Percentiles rank a stretch among this genome's conserved stretches.
Conservation (phyloP, 305 asterid genomes). For the Euphrasia arctica region DNA sequence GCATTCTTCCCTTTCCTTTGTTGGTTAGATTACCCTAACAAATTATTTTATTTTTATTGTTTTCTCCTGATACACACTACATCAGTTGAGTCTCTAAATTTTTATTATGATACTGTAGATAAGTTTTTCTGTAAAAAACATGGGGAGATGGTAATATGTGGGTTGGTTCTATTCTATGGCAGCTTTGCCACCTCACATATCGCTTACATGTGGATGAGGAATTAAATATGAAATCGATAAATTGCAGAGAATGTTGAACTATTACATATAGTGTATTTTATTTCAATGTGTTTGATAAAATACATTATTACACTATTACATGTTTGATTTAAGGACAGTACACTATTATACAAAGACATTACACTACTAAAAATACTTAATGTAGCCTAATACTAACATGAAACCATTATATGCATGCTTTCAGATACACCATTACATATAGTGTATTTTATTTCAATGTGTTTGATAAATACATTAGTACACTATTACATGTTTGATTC, state of each 20-base stretch:
- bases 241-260: neutral
- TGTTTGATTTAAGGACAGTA: too few relatives aligned
- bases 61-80: neutral
- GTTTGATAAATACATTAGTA: too few relatives aligned
- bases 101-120: neutral
- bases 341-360: too few relatives aligned
- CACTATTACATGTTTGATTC: too few relatives aligned
- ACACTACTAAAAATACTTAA: too few relatives aligned
- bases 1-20: slow-evolving; percentile 1
- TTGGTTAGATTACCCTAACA: neutral
- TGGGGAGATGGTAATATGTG: neutral
- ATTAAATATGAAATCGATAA: neutral
- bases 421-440: too few relatives aligned
- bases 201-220: neutral
- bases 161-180: neutral
- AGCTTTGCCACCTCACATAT: too few relatives aligned
- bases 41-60: neutral
- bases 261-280: neutral
- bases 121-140: neutral
- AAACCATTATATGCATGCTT: too few relatives aligned
- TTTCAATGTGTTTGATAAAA: too few relatives aligned
- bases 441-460: too few relatives aligned
- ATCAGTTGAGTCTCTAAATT: too few relatives aligned
- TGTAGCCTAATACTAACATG: too few relatives aligned
- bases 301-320: neutral